Percentiles rank a stretch among this genome's conserved stretches.
phyloP scores from a whole-genome alignment of 352 stramenopile species.

The Pythium angustatum region DNA sequence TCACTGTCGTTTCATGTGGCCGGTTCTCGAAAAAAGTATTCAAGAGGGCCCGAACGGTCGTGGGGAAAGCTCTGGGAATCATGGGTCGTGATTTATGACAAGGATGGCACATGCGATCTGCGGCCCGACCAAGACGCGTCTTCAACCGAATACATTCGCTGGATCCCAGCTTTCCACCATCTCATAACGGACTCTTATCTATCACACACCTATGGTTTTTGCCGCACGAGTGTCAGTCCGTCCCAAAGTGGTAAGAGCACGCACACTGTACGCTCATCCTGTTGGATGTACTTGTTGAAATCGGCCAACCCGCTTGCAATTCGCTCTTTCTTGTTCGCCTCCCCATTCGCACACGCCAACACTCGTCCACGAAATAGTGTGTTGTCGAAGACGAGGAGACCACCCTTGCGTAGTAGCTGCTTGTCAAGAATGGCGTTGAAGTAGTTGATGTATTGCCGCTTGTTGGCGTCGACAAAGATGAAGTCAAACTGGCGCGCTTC shows the following conservation, averaged over 20 bases:
- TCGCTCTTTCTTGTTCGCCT: conserved; percentile 48
- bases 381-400: conserved; percentile 92
- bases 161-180: neutral
- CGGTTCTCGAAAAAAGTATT: neutral
- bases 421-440: conserved; percentile 79
- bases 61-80: conserved; percentile 10
- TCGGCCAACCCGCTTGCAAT: conserved; percentile 69
- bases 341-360: conserved; percentile 51
- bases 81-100: neutral
- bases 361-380: conserved; percentile 93
- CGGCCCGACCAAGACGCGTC: neutral
- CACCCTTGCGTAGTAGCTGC: conserved; percentile 66
- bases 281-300: conserved; percentile 87
- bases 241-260: conserved; percentile 90
- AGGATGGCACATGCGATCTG: conserved; percentile 2
- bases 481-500: conserved; percentile 80
- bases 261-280: conserved; percentile 79
- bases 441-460: conserved; percentile 88
- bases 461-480: conserved; percentile 95
- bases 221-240: conserved; percentile 77
- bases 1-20: conserved; percentile 1
- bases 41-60: conserved; percentile 1
- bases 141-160: neutral
- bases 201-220: neutral
- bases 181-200: neutral